These are phyloP conservation scores for Nitzschia putrida DNA, from an alignment of 108 stramenopile genomes.

Conservation along the genomic window DNA sequence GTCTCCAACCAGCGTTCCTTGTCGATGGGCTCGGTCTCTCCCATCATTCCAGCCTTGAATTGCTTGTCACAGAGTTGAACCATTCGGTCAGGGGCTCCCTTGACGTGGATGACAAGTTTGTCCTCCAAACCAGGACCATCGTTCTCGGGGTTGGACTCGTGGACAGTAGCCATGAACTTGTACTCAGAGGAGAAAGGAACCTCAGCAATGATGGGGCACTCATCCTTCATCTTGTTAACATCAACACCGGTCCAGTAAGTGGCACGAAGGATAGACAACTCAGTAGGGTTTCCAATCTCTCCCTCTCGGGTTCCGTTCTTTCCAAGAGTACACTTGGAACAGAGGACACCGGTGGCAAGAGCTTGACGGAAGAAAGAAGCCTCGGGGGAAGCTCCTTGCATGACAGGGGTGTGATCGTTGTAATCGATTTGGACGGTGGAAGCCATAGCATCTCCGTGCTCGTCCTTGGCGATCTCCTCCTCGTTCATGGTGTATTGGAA, in stretches of 20 bases:
- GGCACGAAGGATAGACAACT: constrained; percentile 81
- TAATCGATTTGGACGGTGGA: constrained; percentile 24
- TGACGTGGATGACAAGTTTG: constrained; percentile 75
- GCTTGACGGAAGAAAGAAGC: constrained; percentile 55
- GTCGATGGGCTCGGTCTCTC: constrained; percentile 67
- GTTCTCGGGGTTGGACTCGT: constrained; percentile 47
- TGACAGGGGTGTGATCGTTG: constrained; percentile 46
- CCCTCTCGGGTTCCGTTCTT: constrained; percentile 70
- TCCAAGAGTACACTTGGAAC: constrained; percentile 77
- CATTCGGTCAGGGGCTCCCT: constrained; percentile 95
- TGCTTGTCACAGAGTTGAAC: constrained; percentile 68
- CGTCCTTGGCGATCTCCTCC: constrained; percentile 11
- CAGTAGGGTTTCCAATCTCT: constrained; percentile 88
- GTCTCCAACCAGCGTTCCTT: constrained; percentile 74
- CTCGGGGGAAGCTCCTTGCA: constrained; percentile 59
- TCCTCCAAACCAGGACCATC: constrained; percentile 52
- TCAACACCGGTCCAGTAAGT: constrained; percentile 73
- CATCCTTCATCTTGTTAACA: constrained; percentile 62
- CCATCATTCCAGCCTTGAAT: constrained; percentile 57
- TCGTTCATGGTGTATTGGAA: constrained; percentile 43
- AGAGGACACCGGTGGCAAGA: constrained; percentile 73
- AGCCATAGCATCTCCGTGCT: constrained; percentile 6
- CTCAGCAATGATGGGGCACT: constrained; percentile 67
- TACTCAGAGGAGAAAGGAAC: constrained; percentile 84
- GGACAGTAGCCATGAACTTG: constrained; percentile 89